phyloP scores from a whole-genome alignment of 2,329 filamentous ascomycete species.

The Aureobasidium sp. region DNA sequence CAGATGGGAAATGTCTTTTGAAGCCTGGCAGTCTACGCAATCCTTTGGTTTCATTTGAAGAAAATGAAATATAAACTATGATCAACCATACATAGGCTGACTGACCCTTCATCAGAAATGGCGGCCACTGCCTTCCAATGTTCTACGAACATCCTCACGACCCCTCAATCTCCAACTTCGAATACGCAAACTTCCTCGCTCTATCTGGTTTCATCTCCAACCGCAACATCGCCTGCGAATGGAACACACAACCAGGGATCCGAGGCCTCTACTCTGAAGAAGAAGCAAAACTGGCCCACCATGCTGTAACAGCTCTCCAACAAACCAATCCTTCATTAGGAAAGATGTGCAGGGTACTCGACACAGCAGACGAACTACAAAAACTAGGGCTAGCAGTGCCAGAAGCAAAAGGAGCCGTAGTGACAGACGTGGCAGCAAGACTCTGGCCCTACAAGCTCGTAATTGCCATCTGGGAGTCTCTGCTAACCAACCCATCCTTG shows the following conservation, averaged over 20 bases:
- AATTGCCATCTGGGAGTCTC: slow-evolving; percentile 58
- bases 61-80: too few relatives aligned
- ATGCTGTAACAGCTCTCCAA: slow-evolving; percentile 46
- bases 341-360: slow-evolving; percentile 33
- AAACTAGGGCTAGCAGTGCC: slow-evolving; percentile 45
- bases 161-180: slow-evolving; percentile 55
- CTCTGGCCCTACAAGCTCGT: slow-evolving; percentile 84
- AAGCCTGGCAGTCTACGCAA: too few relatives aligned
- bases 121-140: slow-evolving; percentile 64
- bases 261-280: slow-evolving; percentile 54
- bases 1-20: too few relatives aligned
- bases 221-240: slow-evolving; percentile 62
- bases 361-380: slow-evolving; percentile 38
- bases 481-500: slow-evolving; percentile 45
- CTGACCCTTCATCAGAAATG: slow-evolving; percentile 28
- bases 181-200: slow-evolving; percentile 60
- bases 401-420: slow-evolving; percentile 54
- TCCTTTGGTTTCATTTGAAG: too few relatives aligned
- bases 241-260: slow-evolving; percentile 55
- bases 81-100: background rate
- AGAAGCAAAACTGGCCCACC: slow-evolving; percentile 47
- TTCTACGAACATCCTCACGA: slow-evolving; percentile 55
- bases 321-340: slow-evolving; percentile 52
- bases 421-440: slow-evolving; percentile 58
- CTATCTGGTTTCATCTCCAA: slow-evolving; percentile 51